Evolutionary conservation across 2,329 filamentous ascomycete species (phyloP).

Genomic region (Alternaria viburni): DNA sequence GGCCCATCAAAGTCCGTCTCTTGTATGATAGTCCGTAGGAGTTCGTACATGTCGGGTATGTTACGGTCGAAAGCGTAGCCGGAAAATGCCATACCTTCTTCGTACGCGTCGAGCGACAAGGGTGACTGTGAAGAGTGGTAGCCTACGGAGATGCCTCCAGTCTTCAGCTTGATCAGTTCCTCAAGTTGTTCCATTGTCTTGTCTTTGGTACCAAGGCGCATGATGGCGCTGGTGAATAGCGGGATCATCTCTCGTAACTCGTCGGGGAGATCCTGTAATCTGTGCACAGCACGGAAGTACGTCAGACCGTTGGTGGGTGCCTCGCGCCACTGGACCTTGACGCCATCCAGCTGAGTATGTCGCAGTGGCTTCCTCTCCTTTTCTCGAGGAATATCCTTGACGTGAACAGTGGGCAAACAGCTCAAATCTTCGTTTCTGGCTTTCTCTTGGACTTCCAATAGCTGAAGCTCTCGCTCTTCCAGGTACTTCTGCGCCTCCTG

Average conservation of each 20-base stretch:
- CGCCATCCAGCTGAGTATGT: slow-evolving; percentile 63
- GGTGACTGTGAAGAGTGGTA: slow-evolving; percentile 85
- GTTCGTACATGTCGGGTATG: slow-evolving; percentile 86
- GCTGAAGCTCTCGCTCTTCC: slow-evolving; percentile 76
- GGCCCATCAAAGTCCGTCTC: slow-evolving; percentile 90
- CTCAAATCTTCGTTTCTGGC: slow-evolving; percentile 84
- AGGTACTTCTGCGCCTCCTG: slow-evolving; percentile 74
- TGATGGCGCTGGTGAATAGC: slow-evolving; percentile 88
- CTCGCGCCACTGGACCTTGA: slow-evolving; percentile 86
- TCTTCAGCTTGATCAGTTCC: slow-evolving; percentile 94
- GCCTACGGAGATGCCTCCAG: slow-evolving; percentile 84
- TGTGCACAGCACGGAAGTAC: slow-evolving; percentile 90
- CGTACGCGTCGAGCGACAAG: slow-evolving; percentile 70
- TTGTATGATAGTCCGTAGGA: slow-evolving; percentile 78
- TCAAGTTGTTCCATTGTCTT: slow-evolving; percentile 94
- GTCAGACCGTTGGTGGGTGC: slow-evolving; percentile 94
- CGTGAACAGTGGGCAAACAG: slow-evolving; percentile 85
- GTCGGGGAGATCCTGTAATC: slow-evolving; percentile 78
- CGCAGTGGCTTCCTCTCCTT: slow-evolving; percentile 75
- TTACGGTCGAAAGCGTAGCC: slow-evolving; percentile 91
- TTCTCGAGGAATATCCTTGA: slow-evolving; percentile 83
- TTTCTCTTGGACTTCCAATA: slow-evolving; percentile 82
- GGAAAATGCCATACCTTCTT: slow-evolving; percentile 82
- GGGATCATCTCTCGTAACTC: slow-evolving; percentile 85
- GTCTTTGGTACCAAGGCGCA: slow-evolving; percentile 87